phyloP scores from a whole-genome alignment of 73 alveolate genomes.

The Halteria grandinella region DNA sequence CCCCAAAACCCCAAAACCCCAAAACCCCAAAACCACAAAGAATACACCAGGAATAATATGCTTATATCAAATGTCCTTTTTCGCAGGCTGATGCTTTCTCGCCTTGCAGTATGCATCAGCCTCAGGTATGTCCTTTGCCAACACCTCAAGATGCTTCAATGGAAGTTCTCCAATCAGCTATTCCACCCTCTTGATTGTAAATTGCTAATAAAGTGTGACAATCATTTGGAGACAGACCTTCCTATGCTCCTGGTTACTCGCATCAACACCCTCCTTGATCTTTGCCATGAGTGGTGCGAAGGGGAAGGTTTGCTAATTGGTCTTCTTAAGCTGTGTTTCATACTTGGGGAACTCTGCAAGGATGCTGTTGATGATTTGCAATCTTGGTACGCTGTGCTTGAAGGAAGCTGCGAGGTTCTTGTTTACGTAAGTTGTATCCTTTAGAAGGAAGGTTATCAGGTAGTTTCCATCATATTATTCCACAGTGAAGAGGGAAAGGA shows the following conservation, averaged over 20 bases:
- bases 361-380: slow-evolving; percentile 18
- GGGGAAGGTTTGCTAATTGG: slow-evolving; percentile 45
- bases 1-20: too few species aligned
- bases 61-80: too few species aligned
- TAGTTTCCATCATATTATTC: slow-evolving; percentile 29
- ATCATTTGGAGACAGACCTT: slow-evolving; percentile 18
- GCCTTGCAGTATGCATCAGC: slow-evolving; percentile 35
- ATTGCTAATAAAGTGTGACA: slow-evolving; percentile 31
- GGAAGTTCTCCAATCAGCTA: slow-evolving; percentile 26
- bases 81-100: slow-evolving; percentile 9
- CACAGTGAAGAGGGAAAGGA: slow-evolving; percentile 11
- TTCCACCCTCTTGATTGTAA: slow-evolving; percentile 48
- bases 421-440: slow-evolving; percentile 19
- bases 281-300: background rate
- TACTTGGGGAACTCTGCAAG: slow-evolving; percentile 34
- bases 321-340: slow-evolving; percentile 18
- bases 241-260: slow-evolving; percentile 36
- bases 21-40: too few species aligned
- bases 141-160: slow-evolving; percentile 18
- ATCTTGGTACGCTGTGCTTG: slow-evolving; percentile 48
- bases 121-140: slow-evolving; percentile 49
- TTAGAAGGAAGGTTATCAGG: slow-evolving; percentile 34
- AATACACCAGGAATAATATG: too few species aligned
- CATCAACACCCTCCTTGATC: slow-evolving; percentile 46
- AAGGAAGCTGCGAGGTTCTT: slow-evolving; percentile 23